Evolutionary conservation across 1,284 basidiomycete species (phyloP), one percentile per base, ranked within the genome.

Genomic region (Spongispora temasekensis): DNA sequence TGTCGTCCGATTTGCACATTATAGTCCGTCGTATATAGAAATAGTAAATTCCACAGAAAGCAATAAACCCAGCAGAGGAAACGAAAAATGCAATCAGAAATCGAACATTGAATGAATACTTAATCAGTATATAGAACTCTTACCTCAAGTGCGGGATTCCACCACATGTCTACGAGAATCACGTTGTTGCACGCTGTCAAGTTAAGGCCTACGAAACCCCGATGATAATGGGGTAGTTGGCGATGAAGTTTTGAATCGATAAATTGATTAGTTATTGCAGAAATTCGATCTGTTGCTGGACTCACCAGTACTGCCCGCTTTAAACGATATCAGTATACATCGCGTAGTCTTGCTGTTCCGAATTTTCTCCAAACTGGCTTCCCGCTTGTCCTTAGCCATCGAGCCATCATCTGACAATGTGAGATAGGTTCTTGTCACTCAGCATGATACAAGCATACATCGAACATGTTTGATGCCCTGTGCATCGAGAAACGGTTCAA

Each of bases 261-360:
- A 56, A 60, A 30, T 56, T 32, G 55, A 62, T 69, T n/a, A n/a
- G n/a, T n/a, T n/a, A n/a, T n/a, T n/a, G 28, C 17, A 37, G 58
- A 48, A 2, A n/a, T 52, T 50, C 57, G 9, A 17, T 5, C 5
- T 40, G 6, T 40, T 40, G 55, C 27, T 27, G n/a, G 40, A 74
- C 75, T 54, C 67, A 90, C 91, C 93, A 2, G 93, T 95, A 70
- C 90, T 93, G 2, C 95, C 95, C 15, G 95, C 94, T 75, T 97
- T 98, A 86, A 98, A 97, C 0, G 95, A 97, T 63, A 98, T 97
- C 62, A 99, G 78, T 61, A 98, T 98, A 40, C 97, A 86, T 27
- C 81, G 83, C 17, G 81, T 84, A 4, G 69, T 79, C 12, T 77
- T 73, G 68, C 84, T 85, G 28, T 70, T 85, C 70, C 85, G 87